A percentile compares a stretch with the other conserved stretches of the same genome.
Evolutionary conservation across 2,329 filamentous ascomycete genomes (phyloP).

Genomic region (Neonectria sp.): DNA sequence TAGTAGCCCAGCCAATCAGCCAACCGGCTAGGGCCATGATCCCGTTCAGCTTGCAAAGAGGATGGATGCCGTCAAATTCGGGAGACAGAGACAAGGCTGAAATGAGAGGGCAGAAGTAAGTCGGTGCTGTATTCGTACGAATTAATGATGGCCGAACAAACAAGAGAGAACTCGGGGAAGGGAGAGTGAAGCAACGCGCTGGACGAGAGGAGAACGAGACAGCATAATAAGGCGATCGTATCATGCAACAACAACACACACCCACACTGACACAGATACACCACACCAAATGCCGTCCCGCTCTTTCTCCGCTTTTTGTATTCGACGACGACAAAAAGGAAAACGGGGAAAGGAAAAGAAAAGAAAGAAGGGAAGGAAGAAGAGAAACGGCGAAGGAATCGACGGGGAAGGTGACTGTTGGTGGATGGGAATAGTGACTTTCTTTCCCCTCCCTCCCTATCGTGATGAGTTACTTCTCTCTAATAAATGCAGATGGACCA

Average conservation of each 20-base stretch:
- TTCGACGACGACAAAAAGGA: conserved; percentile 20
- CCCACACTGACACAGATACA: conserved; percentile 27
- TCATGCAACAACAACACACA: conserved; percentile 29
- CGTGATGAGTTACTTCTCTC: background rate
- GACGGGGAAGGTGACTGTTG: no score
- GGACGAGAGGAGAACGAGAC: background rate
- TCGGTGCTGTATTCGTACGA: background rate
- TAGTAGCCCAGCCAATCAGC: conserved; percentile 39
- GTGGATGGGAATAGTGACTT: no score
- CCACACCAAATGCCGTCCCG: conserved; percentile 19
- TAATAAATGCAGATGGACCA: background rate
- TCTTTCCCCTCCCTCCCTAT: background rate
- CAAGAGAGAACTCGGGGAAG: background rate
- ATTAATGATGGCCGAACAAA: background rate
- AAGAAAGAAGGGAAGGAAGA: background rate
- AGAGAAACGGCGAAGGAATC: background rate
- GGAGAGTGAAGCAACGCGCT: conserved; percentile 6
- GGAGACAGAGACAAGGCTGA: conserved; percentile 6
- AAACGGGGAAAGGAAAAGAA: conserved; percentile 8
- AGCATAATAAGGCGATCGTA: conserved; percentile 18
- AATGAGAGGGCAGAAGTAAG: background rate
- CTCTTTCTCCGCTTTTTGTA: conserved; percentile 30
- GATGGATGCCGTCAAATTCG: conserved; percentile 8
- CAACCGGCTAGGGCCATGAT: conserved; percentile 28
- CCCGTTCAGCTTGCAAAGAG: conserved; percentile 7